Conservation (phyloP, 1,284 basidiomycete genomes). For the Bondarzewia mesenterica region DNA sequence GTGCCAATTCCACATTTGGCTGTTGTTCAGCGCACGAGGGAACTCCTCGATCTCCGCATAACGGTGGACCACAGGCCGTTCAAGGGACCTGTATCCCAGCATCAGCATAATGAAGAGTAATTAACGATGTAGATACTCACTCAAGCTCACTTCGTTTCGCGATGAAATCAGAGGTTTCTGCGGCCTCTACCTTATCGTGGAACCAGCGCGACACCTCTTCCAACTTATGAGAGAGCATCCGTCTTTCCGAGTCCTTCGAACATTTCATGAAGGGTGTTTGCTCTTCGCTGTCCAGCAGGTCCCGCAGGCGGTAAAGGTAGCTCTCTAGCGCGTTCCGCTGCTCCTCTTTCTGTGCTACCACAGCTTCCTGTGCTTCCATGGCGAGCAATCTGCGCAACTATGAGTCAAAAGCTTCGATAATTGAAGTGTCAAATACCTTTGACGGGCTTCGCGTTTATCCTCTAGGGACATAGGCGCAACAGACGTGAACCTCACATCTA, state of each 20-base stretch:
- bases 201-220: conserved; percentile 79
- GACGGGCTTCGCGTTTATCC: conserved; percentile 64
- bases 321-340: conserved; percentile 88
- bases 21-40: conserved; percentile 67
- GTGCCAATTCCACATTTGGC: conserved; percentile 76
- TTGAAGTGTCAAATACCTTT: conserved; percentile 36
- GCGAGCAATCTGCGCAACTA: conserved; percentile 56
- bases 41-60: conserved; percentile 81
- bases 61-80: conserved; percentile 77
- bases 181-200: conserved; percentile 78
- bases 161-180: conserved; percentile 66
- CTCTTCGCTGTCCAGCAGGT: conserved; percentile 63
- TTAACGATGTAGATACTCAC: conserved; percentile 37
- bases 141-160: conserved; percentile 74
- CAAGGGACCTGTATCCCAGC: conserved; percentile 49
- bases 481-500: conserved; percentile 55
- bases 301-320: conserved; percentile 86
- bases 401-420: background rate
- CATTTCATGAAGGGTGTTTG: conserved; percentile 75
- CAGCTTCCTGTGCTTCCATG: conserved; percentile 71
- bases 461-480: conserved; percentile 64
- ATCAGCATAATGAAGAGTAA: background rate
- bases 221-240: conserved; percentile 54
- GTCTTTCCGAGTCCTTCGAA: conserved; percentile 67
- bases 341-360: conserved; percentile 79